Evolutionary conservation across 2,329 filamentous ascomycete genomes (phyloP).

Genomic region (Fusarium secorum): DNA sequence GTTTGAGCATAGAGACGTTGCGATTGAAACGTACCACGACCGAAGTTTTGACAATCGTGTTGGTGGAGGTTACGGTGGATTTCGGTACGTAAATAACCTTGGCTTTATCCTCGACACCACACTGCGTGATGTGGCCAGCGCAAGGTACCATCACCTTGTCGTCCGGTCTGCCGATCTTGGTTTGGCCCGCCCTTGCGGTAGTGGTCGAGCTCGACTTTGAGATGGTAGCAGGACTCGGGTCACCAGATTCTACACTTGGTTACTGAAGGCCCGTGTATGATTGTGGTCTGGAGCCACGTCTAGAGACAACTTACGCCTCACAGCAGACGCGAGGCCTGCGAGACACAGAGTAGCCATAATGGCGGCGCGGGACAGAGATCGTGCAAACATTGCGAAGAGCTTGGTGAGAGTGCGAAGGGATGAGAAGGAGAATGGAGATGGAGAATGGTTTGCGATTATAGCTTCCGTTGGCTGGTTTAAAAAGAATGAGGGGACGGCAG

Average conservation of each 20-base stretch:
- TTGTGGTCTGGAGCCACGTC: rapidly evolving
- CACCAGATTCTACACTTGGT: not conserved
- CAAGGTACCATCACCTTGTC: not conserved
- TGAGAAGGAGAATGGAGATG: not conserved
- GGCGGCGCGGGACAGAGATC: not conserved
- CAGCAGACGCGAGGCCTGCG: not conserved
- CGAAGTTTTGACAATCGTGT: rapidly evolving
- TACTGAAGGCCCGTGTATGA: rapidly evolving
- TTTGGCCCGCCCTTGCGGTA: rapidly evolving
- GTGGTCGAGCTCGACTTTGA: not conserved
- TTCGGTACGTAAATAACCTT: not conserved
- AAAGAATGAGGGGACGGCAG: not conserved
- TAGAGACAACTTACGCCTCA: not conserved
- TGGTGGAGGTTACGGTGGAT: rapidly evolving
- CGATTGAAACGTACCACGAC: not conserved
- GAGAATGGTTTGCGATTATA: not conserved
- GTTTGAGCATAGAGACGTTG: rapidly evolving
- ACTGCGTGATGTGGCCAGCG: not conserved
- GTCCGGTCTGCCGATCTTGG: rapidly evolving
- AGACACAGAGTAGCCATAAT: not conserved
- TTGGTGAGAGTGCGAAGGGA: too few relatives aligned
- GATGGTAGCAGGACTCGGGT: rapidly evolving
- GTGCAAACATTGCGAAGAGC: not conserved
- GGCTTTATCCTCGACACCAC: not conserved
- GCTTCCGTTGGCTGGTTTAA: not conserved